Evolutionary conservation across 202 grass and related monocot genomes (phyloP).

Genomic region (Carex arenaria): DNA sequence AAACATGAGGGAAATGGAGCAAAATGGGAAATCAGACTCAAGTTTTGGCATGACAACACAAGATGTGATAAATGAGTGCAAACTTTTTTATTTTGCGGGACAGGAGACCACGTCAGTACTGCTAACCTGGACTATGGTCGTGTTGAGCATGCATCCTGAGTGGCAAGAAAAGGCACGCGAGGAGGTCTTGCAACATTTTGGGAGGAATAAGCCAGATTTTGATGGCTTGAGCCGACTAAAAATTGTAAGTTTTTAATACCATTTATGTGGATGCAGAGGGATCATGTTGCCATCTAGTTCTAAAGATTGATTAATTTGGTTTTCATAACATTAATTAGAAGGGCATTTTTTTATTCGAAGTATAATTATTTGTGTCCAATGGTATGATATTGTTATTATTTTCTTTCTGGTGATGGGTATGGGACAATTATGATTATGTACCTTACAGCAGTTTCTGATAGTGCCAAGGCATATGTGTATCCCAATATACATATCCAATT

Average conservation of each 20-base stretch:
- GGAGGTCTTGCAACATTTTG: constrained; percentile 50
- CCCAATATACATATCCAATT: background rate
- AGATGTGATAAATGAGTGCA: too few species aligned
- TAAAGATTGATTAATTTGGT: background rate
- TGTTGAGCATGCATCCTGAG: constrained; percentile 40
- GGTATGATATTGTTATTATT: too few species aligned
- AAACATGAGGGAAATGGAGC: too few species aligned
- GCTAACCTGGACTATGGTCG: constrained; percentile 65
- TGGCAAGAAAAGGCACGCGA: constrained; percentile 65
- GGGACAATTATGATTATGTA: too few species aligned
- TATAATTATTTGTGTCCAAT: too few species aligned
- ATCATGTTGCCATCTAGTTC: too few species aligned
- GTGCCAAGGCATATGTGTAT: background rate
- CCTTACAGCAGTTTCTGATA: background rate
- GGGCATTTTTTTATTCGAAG: too few species aligned
- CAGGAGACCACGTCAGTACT: constrained; percentile 59
- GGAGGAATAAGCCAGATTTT: constrained; percentile 35
- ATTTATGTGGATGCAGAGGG: too few species aligned
- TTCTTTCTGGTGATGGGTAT: too few species aligned
- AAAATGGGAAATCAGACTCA: too few species aligned
- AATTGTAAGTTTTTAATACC: constrained; percentile 30
- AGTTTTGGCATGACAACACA: too few species aligned
- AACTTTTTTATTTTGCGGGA: constrained; percentile 10
- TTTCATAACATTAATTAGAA: background rate
- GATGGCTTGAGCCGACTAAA: constrained; percentile 44